Percentiles rank a stretch among this genome's conserved stretches.
These are phyloP conservation scores for Clarkia xantiana DNA, from an alignment of 345 rosid species.

Conservation along the genomic window DNA sequence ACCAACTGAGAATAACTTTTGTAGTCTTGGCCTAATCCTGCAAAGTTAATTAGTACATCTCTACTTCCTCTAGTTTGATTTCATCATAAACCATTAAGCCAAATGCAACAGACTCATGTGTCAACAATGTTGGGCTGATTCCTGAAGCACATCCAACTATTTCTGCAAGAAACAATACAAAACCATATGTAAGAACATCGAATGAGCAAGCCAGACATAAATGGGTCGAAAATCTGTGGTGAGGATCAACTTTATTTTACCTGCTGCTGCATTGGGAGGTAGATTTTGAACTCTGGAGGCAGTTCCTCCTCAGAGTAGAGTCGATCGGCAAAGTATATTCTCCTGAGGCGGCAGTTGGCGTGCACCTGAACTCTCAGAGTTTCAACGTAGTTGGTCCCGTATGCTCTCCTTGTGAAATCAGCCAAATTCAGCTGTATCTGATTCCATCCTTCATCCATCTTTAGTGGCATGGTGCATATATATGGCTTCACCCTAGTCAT, in stretches of 20 bases:
- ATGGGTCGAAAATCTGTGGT: no score
- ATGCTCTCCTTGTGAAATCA: slow-evolving; percentile 86
- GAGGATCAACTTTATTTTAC: background rate
- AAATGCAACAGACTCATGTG: no score
- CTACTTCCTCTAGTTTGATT: no score
- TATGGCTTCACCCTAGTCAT: slow-evolving; percentile 89
- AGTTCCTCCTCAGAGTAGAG: slow-evolving; percentile 96
- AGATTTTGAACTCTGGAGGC: slow-evolving; percentile 86
- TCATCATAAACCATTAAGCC: no score
- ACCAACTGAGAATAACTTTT: no score
- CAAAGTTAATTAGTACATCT: no score
- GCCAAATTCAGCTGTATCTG: slow-evolving; percentile 87
- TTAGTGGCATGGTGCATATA: slow-evolving; percentile 88
- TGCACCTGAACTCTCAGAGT: slow-evolving; percentile 93
- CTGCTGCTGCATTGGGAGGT: slow-evolving; percentile 83
- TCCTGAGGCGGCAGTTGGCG: slow-evolving; percentile 80
- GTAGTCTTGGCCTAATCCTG: no score
- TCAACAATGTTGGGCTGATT: no score
- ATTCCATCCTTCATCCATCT: slow-evolving; percentile 96
- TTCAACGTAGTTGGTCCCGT: slow-evolving; percentile 93
- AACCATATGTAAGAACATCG: no score
- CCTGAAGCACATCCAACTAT: no score
- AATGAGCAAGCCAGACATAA: no score
- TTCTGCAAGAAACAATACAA: no score
- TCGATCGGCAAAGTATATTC: slow-evolving; percentile 87